Evolutionary conservation across 805 yeast species (phyloP), one percentile per base, ranked within the genome.

Genomic region (Teunomyces pallodes): DNA sequence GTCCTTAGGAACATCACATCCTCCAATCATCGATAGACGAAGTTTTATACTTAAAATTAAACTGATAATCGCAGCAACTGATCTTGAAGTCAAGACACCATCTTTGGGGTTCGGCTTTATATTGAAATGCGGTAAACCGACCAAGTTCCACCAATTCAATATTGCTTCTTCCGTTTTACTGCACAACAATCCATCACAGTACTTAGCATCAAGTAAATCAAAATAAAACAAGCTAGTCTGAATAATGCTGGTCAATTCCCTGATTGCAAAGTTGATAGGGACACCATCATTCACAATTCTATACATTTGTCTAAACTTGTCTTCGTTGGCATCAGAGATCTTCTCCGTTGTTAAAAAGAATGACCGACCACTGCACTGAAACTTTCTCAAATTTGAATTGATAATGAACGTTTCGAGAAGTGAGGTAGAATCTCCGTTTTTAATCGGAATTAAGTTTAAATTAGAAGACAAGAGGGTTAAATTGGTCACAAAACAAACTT

Each of bases 171-270:
- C 85, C 0, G 99, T 92, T 48, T 78, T 75, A 48, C 82, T 80
- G 63, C 98, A 92, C 2, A 90, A 68, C 12, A 92, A 69, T 0
- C 99, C 98, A 66, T 94, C 97, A 48, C 88, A 87, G 54, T 77
- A 82, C 29, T 69, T 68, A 0, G 88, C 83, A 44, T 83, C 85
- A 10, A 90, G 72, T 36, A 90, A 65, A 47, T 83, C 87, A 65
- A 87, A 91, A 64, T 90, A 91, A 57, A 81, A 86, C 20, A 92
- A 74, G 36, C 87, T 79, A 1, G 83, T 82, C 66, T 92, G 99
- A 1, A 88, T 71, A 24, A 90, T 62, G 36, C 83, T 80, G 3
- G 90, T 84, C 40, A 94, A 65, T 61, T 90, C 96, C 28, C 80
- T 66, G 1, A 84, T 87, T 0, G 96, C 89, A 63, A 82, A 85